Conservation (phyloP, 1,139 yeast species). For the Candida sp. region DNA sequence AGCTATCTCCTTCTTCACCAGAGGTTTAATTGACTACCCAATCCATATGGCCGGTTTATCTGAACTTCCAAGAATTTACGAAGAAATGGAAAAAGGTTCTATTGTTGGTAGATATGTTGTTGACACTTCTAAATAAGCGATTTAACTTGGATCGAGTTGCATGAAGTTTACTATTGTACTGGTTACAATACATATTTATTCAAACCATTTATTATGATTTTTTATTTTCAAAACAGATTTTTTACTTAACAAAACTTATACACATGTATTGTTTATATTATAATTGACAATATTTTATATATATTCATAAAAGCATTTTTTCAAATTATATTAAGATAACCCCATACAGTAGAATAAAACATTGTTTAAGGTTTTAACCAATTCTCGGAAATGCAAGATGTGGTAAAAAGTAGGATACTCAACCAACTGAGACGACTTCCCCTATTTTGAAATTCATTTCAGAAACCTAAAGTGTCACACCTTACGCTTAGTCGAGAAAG, state of each 20-base stretch:
- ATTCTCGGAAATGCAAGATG: neutral
- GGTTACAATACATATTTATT: neutral
- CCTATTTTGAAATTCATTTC: neutral
- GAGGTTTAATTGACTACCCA: slow-evolving; percentile 70
- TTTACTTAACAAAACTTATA: too few species aligned
- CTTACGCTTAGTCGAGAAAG: too few species aligned
- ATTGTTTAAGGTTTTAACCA: neutral
- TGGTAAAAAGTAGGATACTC: too few species aligned
- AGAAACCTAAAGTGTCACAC: too few species aligned
- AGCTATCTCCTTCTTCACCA: slow-evolving; percentile 68
- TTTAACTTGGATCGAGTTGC: neutral
- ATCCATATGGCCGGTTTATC: slow-evolving; percentile 69
- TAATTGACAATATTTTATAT: too few species aligned
- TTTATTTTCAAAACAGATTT: too few species aligned
- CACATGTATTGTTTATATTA: too few species aligned
- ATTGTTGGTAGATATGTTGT: slow-evolving; percentile 77
- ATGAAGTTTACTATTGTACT: neutral
- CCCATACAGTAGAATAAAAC: too few species aligned
- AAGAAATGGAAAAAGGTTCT: slow-evolving; percentile 68
- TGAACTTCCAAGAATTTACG: slow-evolving; percentile 58
- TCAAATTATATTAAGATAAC: too few species aligned
- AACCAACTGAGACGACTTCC: neutral
- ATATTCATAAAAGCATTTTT: too few species aligned
- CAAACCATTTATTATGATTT: neutral
- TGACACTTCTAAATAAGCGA: slow-evolving; percentile 55